phyloP scores from a whole-genome alignment of 129 eudicot genomes.

The Pseudognaphalium luteoalbum region DNA sequence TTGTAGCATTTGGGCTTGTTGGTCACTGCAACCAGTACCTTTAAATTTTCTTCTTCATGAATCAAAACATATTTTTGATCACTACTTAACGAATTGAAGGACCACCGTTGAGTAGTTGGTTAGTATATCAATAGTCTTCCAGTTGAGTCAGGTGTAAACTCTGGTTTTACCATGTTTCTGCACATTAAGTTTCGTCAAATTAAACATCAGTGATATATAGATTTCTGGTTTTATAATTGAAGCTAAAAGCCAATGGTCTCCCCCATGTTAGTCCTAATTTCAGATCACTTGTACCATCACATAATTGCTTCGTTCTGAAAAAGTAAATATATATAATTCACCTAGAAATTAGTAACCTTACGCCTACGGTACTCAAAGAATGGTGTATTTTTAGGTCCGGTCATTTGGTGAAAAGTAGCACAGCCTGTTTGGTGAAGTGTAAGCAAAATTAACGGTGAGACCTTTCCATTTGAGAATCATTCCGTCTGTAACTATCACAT shows the following conservation, averaged over 20 bases:
- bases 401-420: background rate
- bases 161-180: slow-evolving; percentile 25
- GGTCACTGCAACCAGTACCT: slow-evolving; percentile 34
- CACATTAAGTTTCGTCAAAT: slow-evolving; percentile 8
- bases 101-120: slow-evolving; percentile 25
- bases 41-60: slow-evolving; percentile 11
- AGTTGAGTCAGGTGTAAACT: slow-evolving; percentile 32
- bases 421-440: slow-evolving; percentile 41
- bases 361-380: too few species aligned
- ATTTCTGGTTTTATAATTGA: slow-evolving; percentile 33
- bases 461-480: slow-evolving; percentile 43
- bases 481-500: slow-evolving; percentile 41
- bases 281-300: slow-evolving; percentile 39
- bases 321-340: background rate
- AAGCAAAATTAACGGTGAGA: slow-evolving; percentile 32
- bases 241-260: slow-evolving; percentile 39
- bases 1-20: background rate
- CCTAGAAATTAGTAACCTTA: background rate
- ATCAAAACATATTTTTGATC: slow-evolving; percentile 23
- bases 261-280: slow-evolving; percentile 35
- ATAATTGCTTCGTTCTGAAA: slow-evolving; percentile 36
- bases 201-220: slow-evolving; percentile 31
- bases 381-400: too few species aligned
- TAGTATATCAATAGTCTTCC: slow-evolving; percentile 31
- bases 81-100: slow-evolving; percentile 17